These are phyloP conservation scores for Hirschfeldia incana DNA, from an alignment of 345 rosid species.

Conservation along the genomic window DNA sequence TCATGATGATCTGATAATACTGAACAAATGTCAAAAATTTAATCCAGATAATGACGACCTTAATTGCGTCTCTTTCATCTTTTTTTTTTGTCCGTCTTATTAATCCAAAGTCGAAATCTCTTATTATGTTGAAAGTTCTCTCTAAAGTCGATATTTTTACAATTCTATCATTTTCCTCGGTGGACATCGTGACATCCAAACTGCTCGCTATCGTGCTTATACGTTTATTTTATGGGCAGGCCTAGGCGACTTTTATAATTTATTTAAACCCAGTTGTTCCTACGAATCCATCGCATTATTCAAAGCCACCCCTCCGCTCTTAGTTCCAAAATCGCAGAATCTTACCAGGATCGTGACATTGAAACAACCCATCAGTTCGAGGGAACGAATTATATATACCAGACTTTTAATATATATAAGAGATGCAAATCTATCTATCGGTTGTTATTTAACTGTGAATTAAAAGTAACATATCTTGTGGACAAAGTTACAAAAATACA, in stretches of 20 bases:
- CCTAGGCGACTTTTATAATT: neutral
- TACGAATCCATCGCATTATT: neutral
- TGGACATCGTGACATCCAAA: neutral
- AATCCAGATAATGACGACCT: neutral
- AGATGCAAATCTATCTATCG: neutral
- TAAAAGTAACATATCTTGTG: neutral
- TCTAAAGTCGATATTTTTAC: neutral
- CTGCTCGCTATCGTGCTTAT: neutral
- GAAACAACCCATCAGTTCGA: neutral
- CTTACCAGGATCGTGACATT: no score
- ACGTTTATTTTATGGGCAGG: neutral
- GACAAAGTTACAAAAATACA: neutral
- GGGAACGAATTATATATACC: neutral
- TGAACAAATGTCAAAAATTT: neutral
- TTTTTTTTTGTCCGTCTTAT: neutral
- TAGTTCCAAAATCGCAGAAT: neutral
- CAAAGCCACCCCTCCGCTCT: neutral
- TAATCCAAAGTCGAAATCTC: neutral
- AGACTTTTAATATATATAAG: neutral
- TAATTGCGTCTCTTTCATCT: neutral
- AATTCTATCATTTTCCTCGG: neutral
- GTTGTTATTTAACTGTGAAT: neutral
- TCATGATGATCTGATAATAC: neutral
- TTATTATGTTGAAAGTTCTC: neutral
- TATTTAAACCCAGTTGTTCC: neutral